Evolutionary conservation across 257 asterid species (phyloP).

Genomic region (Solanum clarkiae): DNA sequence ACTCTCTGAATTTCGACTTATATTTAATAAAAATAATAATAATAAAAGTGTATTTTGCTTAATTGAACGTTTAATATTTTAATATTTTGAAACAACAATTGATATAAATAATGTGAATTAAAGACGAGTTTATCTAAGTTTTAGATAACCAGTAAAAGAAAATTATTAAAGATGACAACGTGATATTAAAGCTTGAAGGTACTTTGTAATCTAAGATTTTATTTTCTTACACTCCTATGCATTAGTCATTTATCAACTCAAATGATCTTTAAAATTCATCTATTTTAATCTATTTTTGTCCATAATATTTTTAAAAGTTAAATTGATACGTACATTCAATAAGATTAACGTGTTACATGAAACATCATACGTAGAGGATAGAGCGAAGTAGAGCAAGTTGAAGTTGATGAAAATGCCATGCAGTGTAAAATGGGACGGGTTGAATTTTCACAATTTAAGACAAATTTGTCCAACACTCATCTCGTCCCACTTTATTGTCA

Average conservation of each 20-base stretch:
- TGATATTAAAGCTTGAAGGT: background rate
- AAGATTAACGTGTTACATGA: background rate
- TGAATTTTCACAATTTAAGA: too few species aligned
- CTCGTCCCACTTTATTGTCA: background rate
- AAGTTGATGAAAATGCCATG: background rate
- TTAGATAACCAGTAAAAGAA: background rate
- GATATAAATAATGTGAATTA: background rate
- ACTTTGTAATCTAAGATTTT: background rate
- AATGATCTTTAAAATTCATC: background rate
- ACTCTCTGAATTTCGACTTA: too few species aligned
- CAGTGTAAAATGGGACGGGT: too few species aligned
- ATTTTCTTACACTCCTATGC: background rate
- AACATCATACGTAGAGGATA: too few species aligned
- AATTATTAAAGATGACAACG: too few species aligned
- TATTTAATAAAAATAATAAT: too few species aligned
- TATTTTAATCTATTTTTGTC: too few species aligned
- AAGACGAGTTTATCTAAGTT: too few species aligned
- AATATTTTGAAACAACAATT: too few species aligned
- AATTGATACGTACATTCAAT: too few species aligned
- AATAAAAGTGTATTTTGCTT: too few species aligned
- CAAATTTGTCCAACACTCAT: background rate
- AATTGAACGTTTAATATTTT: background rate
- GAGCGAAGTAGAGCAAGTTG: background rate
- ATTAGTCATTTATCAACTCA: background rate
- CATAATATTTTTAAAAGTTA: background rate